A percentile compares a stretch with the other conserved stretches of the same genome.
phyloP scores from a whole-genome alignment of 495 filamentous ascomycete genomes.

The Hypoxylon lenormandii region DNA sequence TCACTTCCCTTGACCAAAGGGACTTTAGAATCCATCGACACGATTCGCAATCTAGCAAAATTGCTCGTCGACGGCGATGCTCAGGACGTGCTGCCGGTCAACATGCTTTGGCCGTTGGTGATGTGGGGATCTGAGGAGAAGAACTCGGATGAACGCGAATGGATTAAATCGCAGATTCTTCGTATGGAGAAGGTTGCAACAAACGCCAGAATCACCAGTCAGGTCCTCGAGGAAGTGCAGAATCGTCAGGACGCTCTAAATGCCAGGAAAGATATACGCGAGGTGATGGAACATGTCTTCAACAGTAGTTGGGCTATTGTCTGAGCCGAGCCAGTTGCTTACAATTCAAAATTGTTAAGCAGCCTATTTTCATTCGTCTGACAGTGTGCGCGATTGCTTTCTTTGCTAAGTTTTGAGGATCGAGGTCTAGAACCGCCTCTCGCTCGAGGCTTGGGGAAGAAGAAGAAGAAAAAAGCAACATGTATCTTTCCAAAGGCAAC shows the following conservation, averaged over 20 bases:
- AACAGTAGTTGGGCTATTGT: slow-evolving; percentile 33
- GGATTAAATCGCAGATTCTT: slow-evolving; percentile 56
- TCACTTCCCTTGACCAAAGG: slow-evolving; percentile 54
- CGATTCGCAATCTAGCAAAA: slow-evolving; percentile 53
- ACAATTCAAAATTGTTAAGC: background rate
- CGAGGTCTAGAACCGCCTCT: slow-evolving; percentile 8
- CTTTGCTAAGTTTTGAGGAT: slow-evolving; percentile 1
- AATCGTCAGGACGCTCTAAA: slow-evolving; percentile 55
- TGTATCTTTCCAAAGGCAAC: slow-evolving; percentile 6
- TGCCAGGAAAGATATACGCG: slow-evolving; percentile 57
- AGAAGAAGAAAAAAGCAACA: slow-evolving; percentile 15
- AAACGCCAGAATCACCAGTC: slow-evolving; percentile 56
- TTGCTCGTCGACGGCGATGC: slow-evolving; percentile 46
- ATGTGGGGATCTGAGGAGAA: slow-evolving; percentile 61
- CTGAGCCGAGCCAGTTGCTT: slow-evolving; percentile 10
- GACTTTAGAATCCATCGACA: slow-evolving; percentile 50
- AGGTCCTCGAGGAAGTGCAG: slow-evolving; percentile 59
- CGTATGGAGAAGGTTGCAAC: slow-evolving; percentile 56
- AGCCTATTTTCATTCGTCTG: slow-evolving; percentile 2
- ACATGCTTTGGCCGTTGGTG: slow-evolving; percentile 58
- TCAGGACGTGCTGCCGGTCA: slow-evolving; percentile 55
- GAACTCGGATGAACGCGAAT: slow-evolving; percentile 50
- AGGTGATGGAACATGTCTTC: slow-evolving; percentile 54
- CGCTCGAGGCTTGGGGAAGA: slow-evolving; percentile 19
- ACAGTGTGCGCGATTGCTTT: slow-evolving; percentile 12